Base-by-base conservation (phyloP, 1,284 basidiomycete species). In the Malassezia equina region DNA sequence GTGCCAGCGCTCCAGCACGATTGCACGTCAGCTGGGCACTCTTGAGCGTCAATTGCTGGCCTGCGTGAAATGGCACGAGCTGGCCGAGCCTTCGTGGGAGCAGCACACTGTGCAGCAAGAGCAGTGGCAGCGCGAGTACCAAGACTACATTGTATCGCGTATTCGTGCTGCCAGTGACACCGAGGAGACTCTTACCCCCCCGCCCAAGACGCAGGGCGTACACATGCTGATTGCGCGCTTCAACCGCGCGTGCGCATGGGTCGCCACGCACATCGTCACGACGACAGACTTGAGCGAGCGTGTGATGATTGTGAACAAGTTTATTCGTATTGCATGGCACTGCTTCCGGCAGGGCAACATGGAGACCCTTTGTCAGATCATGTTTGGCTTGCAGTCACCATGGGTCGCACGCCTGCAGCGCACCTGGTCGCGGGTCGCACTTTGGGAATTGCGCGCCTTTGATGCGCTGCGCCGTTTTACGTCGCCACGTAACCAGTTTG, bases 241-340 rank as follows among this genome's bases (percentile, higher is more conserved):
- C 78, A 90, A 90, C 68, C 77, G 91, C 52, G 82, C 88, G 66
- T 84, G 84, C 6, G 86, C 86, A 65, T 93, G 90, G 73, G 82
- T 86, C 6, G 79, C 83, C 15, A 85, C 86, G 19, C 88, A 90
- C 76, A 80, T 90, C 52, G 72, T 78, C 0, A 63, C 76, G 3
- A 77, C 77, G 21, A 64, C 65, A 19, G 68, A 63, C 50, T 42
- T 73, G 25, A 69, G 78, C 51, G 84, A 88, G 59, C 80, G 90
- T 17, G 81, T 80, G 15, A 69, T 79, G 40, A 76, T 91, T 25
- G 80, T 88, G 51, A 79, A 78, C 58, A 90, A 90, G 76, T 84
- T 91, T 69, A 85, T 93, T 63, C 83, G 87, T 28, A 78, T 93
- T 58, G 88, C 89, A 42, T 89, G 85, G 88, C 88, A 88, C 83